Evolutionary conservation across 2,329 filamentous ascomycete species (phyloP), one percentile per base, ranked within the genome.

Genomic region (Microdochium paspali): DNA sequence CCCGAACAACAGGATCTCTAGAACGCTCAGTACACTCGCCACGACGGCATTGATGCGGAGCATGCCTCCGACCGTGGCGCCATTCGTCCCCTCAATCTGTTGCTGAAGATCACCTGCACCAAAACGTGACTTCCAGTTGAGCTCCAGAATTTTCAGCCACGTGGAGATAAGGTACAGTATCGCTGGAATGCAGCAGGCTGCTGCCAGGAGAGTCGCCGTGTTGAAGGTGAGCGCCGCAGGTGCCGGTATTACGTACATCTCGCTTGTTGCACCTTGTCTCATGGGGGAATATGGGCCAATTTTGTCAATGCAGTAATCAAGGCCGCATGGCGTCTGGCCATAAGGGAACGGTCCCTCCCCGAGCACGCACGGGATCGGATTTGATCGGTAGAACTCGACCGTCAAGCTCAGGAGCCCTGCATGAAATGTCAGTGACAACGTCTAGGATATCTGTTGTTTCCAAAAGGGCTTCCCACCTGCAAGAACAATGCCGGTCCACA

Each of bases 111-210:
- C 53, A 13, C 23, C 45, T 25, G 61, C 54, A 1, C 66, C 66
- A 32, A 69, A 71, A 1, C 65, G 62, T 35, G 61, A 66, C 51
- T 70, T 77, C 77, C 77, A 82, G 49, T 83, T 83, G 45, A 74
- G 72, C 50, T 82, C 73, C 2, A 82, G 60, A 4, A 85, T 82
- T 54, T 80, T 83, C 51, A 79, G 76, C 74, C 76, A 80, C 62
- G 79, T 84, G 1, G 74, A 80, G 0, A 79, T 66, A 9, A 84
- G 61, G 9, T 77, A 80, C 0, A 85, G 61, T 10, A 85, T 73
- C 1, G 80, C 78, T 0, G 81, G 80, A 2, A 86, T 74, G 49
- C 80, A 85, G 50, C 80, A 84, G 2, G 76, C 82, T 2, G 80
- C 79, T 0, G 79, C 73, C 1, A 85, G 65, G 2, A 85, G 69